These are phyloP conservation scores for Paraglomus brasilianum DNA, from an alignment of 192 early-diverging fungal species.

Conservation along the genomic window DNA sequence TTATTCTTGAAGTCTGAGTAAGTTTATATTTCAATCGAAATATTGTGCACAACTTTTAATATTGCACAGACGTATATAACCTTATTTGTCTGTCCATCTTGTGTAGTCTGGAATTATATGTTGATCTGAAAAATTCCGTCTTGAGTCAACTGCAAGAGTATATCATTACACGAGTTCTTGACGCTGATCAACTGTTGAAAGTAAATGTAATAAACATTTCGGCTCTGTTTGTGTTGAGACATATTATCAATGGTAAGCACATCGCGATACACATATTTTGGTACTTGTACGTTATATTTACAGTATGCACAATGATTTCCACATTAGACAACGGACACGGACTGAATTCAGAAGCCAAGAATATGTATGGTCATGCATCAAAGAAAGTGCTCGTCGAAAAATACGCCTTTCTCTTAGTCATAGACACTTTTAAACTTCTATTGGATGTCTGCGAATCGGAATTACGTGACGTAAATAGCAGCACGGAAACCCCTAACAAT, in stretches of 20 bases:
- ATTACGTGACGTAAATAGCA: constrained; percentile 12
- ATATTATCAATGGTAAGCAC: constrained; percentile 18
- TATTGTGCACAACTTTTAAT: constrained; percentile 29
- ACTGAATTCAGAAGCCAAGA: not conserved
- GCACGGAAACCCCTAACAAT: not conserved
- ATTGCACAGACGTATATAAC: too few relatives aligned
- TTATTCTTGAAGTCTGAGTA: constrained; percentile 39
- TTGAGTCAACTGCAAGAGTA: constrained; percentile 21
- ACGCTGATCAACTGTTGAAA: constrained; percentile 30
- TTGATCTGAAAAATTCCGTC: constrained; percentile 11
- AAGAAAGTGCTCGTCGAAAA: constrained; percentile 30
- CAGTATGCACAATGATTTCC: too few relatives aligned
- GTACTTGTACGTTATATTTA: too few relatives aligned
- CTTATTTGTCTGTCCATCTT: too few relatives aligned
- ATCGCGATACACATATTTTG: too few relatives aligned
- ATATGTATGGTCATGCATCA: constrained; percentile 10
- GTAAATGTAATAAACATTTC: constrained; percentile 30
- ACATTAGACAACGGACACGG: not conserved
- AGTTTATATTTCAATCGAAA: constrained; percentile 23
- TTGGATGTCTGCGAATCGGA: constrained; percentile 29
- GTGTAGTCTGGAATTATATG: constrained; percentile 25
- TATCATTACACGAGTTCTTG: constrained; percentile 5
- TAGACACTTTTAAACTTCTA: constrained; percentile 24
- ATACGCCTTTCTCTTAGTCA: constrained; percentile 20
- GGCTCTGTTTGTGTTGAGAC: constrained; percentile 19